Base-by-base conservation (phyloP, 2,329 filamentous ascomycete genomes). In the Cercospora citrullina region DNA sequence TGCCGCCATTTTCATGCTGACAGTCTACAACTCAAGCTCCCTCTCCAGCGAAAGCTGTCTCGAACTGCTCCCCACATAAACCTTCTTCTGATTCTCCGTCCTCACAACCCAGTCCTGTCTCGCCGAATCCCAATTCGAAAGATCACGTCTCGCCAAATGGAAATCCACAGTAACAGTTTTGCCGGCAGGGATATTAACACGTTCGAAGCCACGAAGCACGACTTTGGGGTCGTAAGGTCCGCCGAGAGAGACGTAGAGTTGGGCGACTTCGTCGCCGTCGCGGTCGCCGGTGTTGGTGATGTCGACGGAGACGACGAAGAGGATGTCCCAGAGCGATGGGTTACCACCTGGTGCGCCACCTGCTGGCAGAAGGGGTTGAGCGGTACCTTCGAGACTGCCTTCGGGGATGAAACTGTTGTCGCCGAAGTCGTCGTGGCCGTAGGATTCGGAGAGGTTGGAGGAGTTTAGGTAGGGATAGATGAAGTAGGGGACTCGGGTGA, bases 381-480 rank as follows among this genome's bases (percentile, higher is more conserved):
- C 60, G 4, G 74, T 73, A 30, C 64, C 68, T 48, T 70, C 64
- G 78, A 87, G 90, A 60, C 86, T 76, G 5, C 82, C 82, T 31
- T 85, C 83, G 0, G 85, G 83, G 74, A 85, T 75, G 63, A 89
- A 90, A 75, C 90, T 91, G 71, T 87, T 72, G 73, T 84, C 73
- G 62, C 89, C 90, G 75, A 90, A 91, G 67, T 86, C 68, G 0
- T 84, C 81, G 69, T 90, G 87, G 33, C 78, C 78, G 1, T 87
- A 88, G 0, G 89, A 87, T 8, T 82, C 83, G 60, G 79, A 76
- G 9, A 88, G 86, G 21, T 86, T 81, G 1, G 88, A 85, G 36
- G 80, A 85, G 83, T 90, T 91, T 70, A 92, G 81, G 80, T 86
- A 92, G 0, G 91, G 90, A 76, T 93, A 93, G 65, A 93, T 85